Evolutionary conservation across 179 eudicot genomes (phyloP), one percentile per base, ranked within the genome.

Genomic region (Carnegiea gigantea): DNA sequence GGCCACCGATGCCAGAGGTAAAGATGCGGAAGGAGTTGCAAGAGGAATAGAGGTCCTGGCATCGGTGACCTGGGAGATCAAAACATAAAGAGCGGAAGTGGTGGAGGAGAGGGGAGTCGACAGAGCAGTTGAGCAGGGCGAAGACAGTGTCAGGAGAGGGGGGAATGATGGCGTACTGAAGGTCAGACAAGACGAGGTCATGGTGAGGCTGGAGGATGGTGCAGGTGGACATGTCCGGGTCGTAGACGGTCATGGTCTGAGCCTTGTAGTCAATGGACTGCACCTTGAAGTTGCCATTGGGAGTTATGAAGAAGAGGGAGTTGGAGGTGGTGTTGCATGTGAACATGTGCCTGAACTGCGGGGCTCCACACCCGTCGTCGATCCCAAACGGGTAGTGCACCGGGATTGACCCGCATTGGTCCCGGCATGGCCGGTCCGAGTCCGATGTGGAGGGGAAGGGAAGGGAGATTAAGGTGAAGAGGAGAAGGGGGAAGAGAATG

Each of bases 141-240:
- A 95, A 95, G 70, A 95, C 83, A 9, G 98, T 95, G 84, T 95
- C 98, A 0, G 92, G 87, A 0, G 98, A 88, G 0, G 98, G 98
- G 0, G 98, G 98, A 70, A 93, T 91, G 23, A 90, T 71, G 36
- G 89, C 95, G 80, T 88, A 90, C 80, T 95, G 98, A 1, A 91
- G 54, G 49, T 91, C 95, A 0, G 98, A 76, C 80, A 95, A 80
- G 53, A 80, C 79, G 26, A 95, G 85, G 85, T 91, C 98, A 53
- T 87, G 98, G 88, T 89, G 99, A 26, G 99, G 98, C 67, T 95
- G 99, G 1, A 95, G 92, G 24, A 95, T 94, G 72, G 93, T 90
- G 80, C 99, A 95, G 0, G 99, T 95, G 59, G 99, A 93, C 99
- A 95, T 95, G 83, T 97, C 87, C 0, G 99, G 98, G 85, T 95